Percentiles rank a stretch among this genome's conserved stretches.
phyloP scores from a whole-genome alignment of 352 stramenopile species.

The Phytopythium vexans region DNA sequence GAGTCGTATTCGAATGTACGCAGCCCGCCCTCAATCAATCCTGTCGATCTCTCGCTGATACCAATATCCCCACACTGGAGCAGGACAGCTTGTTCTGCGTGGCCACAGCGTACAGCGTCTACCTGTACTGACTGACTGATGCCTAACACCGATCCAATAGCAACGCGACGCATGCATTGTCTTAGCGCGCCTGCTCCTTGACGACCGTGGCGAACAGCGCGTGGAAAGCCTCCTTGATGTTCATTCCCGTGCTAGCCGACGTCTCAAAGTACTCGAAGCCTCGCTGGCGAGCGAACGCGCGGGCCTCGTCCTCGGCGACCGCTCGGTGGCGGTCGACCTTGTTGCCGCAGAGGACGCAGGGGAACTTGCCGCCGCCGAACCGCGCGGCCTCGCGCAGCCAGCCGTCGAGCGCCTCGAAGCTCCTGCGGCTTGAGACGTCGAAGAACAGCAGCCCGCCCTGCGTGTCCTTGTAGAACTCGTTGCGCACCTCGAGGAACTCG shows the following conservation, averaged over 20 bases:
- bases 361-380: constrained; percentile 87
- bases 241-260: constrained; percentile 85
- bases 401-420: constrained; percentile 80
- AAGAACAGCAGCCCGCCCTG: constrained; percentile 75
- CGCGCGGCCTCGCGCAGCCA: constrained; percentile 89
- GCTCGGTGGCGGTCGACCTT: constrained; percentile 83
- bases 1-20: constrained; percentile 88
- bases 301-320: constrained; percentile 80
- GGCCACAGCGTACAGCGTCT: constrained; percentile 85
- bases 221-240: constrained; percentile 86
- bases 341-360: constrained; percentile 89
- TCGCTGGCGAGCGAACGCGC: constrained; percentile 64
- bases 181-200: constrained; percentile 3
- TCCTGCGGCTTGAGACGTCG: constrained; percentile 69
- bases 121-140: constrained; percentile 59
- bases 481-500: constrained; percentile 95
- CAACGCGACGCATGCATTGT: constrained; percentile 26
- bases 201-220: constrained; percentile 72
- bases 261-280: constrained; percentile 92
- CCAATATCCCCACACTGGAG: no score
- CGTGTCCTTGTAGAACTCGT: constrained; percentile 97
- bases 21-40: not conserved
- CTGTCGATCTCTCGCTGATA: constrained; percentile 4
- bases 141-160: not conserved
- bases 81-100: constrained; percentile 90